These are phyloP conservation scores for Echeveria elegans DNA, from an alignment of 164 flowering plant species.

Conservation along the genomic window DNA sequence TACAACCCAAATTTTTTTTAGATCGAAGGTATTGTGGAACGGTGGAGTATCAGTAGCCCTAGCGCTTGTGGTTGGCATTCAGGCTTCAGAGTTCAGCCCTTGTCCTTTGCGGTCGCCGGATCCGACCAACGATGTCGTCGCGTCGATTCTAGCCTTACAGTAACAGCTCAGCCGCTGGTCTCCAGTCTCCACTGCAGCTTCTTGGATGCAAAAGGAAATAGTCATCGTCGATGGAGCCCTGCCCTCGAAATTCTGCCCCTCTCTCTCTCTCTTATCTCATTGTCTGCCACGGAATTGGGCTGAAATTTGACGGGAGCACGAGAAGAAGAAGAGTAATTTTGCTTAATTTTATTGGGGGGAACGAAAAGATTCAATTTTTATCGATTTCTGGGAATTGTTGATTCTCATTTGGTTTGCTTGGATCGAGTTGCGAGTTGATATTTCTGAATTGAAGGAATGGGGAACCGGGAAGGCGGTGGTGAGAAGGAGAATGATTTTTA, in stretches of 20 bases:
- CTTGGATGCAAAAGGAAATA: no score
- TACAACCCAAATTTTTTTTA: no score
- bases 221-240: not conserved
- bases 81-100: no score
- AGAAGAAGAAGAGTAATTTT: not conserved
- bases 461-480: not conserved
- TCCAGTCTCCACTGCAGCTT: no score
- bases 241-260: not conserved
- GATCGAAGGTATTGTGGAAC: no score
- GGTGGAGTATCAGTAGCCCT: no score
- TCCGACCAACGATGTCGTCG: no score
- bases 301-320: not conserved
- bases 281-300: not conserved
- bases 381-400: not conserved
- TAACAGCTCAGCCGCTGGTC: no score
- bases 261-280: not conserved
- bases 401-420: not conserved
- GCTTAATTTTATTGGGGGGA: not conserved
- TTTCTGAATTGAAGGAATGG: not conserved
- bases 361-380: not conserved
- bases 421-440: not conserved
- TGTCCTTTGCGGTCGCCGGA: no score
- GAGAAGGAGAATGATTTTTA: constrained; percentile 2
- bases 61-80: no score
- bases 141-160: no score